phyloP scores from a whole-genome alignment of 768 basidiomycete species.

The Auriscalpium orientale region DNA sequence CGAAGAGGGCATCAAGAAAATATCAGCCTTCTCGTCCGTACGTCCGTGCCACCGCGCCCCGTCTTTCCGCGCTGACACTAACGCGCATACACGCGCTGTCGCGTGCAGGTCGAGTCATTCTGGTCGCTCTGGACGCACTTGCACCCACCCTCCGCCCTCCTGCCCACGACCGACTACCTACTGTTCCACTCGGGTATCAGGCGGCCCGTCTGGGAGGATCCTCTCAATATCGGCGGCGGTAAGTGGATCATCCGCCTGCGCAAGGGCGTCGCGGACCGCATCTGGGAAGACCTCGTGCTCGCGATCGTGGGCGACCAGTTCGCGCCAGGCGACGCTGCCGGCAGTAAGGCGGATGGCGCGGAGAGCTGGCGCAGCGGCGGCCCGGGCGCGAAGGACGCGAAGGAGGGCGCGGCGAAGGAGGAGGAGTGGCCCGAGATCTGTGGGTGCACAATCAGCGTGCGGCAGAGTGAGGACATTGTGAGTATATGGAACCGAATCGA shows the following conservation, averaged over 20 bases:
- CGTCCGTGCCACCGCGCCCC: conserved; percentile 19
- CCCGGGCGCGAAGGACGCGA: conserved; percentile 17
- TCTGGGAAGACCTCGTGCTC: conserved; percentile 87
- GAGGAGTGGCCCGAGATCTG: conserved; percentile 77
- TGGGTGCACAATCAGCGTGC: conserved; percentile 90
- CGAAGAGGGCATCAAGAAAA: conserved; percentile 91
- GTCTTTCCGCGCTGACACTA: background rate
- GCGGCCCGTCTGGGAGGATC: conserved; percentile 94
- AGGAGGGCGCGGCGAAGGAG: conserved; percentile 25
- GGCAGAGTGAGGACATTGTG: conserved; percentile 91
- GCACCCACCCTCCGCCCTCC: conserved; percentile 71
- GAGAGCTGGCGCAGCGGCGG: conserved; percentile 15
- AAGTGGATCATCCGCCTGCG: conserved; percentile 93
- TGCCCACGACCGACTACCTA: conserved; percentile 90
- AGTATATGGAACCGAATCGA: conserved; percentile 89
- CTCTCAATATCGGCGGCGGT: conserved; percentile 77
- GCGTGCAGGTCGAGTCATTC: conserved; percentile 78
- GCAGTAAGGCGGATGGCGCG: conserved; percentile 14
- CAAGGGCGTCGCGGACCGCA: conserved; percentile 83
- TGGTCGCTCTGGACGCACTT: conserved; percentile 94
- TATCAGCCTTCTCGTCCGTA: conserved; percentile 84
- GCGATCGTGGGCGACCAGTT: conserved; percentile 90
- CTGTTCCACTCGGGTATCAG: conserved; percentile 83
- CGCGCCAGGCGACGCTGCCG: conserved; percentile 34
- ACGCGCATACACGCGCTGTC: background rate